A percentile compares a stretch with the other conserved stretches of the same genome.
phyloP scores from a whole-genome alignment of 371 early-diverging fungal genomes.

The Globomyces sp. region DNA sequence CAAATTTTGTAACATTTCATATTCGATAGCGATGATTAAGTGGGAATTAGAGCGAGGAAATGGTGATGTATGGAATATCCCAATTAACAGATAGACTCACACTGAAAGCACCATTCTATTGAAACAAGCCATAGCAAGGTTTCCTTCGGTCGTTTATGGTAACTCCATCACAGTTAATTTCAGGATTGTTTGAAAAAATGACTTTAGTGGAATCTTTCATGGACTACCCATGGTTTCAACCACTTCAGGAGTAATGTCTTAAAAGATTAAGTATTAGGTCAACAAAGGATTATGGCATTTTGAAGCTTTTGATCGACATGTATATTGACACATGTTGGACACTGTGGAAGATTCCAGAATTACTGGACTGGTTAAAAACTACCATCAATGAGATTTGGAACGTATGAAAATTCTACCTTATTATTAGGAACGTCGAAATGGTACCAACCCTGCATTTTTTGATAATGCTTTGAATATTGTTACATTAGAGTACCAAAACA shows the following conservation, averaged over 20 bases:
- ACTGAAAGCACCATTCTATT: constrained; percentile 53
- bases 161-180: neutral
- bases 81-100: constrained; percentile 26
- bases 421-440: neutral
- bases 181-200: constrained; percentile 40
- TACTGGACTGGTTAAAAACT: constrained; percentile 31
- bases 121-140: constrained; percentile 62
- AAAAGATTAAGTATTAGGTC: neutral
- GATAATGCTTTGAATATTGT: neutral
- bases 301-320: constrained; percentile 52
- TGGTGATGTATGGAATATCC: neutral
- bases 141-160: constrained; percentile 44
- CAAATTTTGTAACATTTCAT: constrained; percentile 74
- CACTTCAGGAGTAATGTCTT: neutral
- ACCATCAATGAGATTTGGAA: neutral
- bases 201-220: constrained; percentile 37
- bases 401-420: neutral
- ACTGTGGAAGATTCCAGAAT: constrained; percentile 75
- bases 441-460: neutral
- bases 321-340: constrained; percentile 61
- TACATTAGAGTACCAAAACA: neutral
- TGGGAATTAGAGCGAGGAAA: constrained; percentile 58
- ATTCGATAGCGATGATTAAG: constrained; percentile 71
- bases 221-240: constrained; percentile 23
- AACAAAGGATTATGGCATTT: neutral